Evolutionary conservation across 2,329 filamentous ascomycete genomes (phyloP).

Genomic region (Rhexocercosporidium sp.): DNA sequence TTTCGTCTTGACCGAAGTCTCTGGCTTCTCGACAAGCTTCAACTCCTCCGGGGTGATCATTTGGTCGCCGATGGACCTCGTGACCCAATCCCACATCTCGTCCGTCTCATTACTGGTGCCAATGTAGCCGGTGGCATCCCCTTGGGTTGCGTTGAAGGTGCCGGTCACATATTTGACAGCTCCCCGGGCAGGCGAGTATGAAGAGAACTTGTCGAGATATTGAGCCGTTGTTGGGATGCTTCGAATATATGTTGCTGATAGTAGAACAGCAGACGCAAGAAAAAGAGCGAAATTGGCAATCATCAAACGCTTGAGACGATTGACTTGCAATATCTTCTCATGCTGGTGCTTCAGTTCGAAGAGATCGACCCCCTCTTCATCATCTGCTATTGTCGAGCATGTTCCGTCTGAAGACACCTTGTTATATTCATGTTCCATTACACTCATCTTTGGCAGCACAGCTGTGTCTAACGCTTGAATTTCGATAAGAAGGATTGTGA

Average conservation of each 20-base stretch:
- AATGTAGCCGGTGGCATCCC: slow-evolving; percentile 11
- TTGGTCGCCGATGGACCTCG: slow-evolving; percentile 54
- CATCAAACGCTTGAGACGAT: not conserved
- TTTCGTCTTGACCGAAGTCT: slow-evolving; percentile 49
- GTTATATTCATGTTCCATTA: slow-evolving; percentile 8
- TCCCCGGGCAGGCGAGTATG: slow-evolving; percentile 19
- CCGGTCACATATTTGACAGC: slow-evolving; percentile 21
- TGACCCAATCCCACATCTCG: slow-evolving; percentile 25
- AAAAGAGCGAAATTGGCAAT: slow-evolving; percentile 16
- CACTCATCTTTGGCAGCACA: slow-evolving; percentile 5
- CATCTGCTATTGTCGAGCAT: slow-evolving; percentile 4
- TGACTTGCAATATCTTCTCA: slow-evolving; percentile 1
- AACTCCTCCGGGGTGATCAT: slow-evolving; percentile 61
- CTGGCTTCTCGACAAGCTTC: slow-evolving; percentile 54
- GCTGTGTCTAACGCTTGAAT: not conserved
- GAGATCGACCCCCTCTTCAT: slow-evolving; percentile 3
- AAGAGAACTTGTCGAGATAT: slow-evolving; percentile 16
- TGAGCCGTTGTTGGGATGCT: slow-evolving; percentile 13
- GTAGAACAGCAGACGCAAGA: slow-evolving; percentile 9
- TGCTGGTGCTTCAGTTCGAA: slow-evolving; percentile 16
- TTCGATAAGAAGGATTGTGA: too few species aligned
- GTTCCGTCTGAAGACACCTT: slow-evolving; percentile 8
- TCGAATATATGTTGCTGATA: slow-evolving; percentile 16
- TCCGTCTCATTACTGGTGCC: slow-evolving; percentile 23
- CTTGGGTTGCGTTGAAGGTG: slow-evolving; percentile 21